These are phyloP conservation scores for Exophiala bonariae DNA, from an alignment of 2,329 filamentous ascomycete genomes.

Conservation along the genomic window DNA sequence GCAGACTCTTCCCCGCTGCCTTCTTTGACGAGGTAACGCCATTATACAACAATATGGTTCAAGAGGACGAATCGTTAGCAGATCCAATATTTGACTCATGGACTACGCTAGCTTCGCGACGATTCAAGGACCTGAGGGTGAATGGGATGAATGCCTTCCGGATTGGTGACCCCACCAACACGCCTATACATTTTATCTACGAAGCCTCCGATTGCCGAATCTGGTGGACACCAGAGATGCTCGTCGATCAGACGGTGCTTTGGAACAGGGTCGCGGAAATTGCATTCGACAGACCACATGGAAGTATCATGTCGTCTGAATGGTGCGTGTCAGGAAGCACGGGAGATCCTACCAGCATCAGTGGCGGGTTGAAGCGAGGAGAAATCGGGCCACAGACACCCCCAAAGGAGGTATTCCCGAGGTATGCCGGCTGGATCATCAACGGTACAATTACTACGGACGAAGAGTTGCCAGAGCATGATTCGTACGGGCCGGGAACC, in stretches of 20 bases:
- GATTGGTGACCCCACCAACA: conserved; percentile 40
- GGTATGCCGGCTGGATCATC: conserved; percentile 4
- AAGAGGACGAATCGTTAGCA: neutral
- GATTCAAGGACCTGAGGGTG: conserved; percentile 33
- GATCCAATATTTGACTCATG: conserved; percentile 5
- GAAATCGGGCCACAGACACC: conserved; percentile 1
- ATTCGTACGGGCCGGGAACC: neutral
- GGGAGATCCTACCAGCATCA: conserved; percentile 1
- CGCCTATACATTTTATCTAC: conserved; percentile 60
- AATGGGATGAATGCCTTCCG: conserved; percentile 47
- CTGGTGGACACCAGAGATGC: conserved; percentile 57
- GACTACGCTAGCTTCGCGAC: neutral
- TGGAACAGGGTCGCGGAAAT: conserved; percentile 50
- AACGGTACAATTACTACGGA: conserved; percentile 1
- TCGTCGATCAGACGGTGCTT: conserved; percentile 49
- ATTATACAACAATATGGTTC: neutral
- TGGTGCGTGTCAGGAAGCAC: no score
- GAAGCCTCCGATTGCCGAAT: conserved; percentile 61
- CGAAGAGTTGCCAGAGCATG: neutral
- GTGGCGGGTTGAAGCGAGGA: neutral
- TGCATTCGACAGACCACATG: conserved; percentile 29
- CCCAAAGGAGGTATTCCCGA: neutral
- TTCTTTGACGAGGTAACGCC: no score
- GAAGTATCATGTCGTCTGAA: no score
- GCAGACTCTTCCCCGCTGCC: neutral